phyloP scores from a whole-genome alignment of 495 filamentous ascomycete species.

The Penicillium lagena region DNA sequence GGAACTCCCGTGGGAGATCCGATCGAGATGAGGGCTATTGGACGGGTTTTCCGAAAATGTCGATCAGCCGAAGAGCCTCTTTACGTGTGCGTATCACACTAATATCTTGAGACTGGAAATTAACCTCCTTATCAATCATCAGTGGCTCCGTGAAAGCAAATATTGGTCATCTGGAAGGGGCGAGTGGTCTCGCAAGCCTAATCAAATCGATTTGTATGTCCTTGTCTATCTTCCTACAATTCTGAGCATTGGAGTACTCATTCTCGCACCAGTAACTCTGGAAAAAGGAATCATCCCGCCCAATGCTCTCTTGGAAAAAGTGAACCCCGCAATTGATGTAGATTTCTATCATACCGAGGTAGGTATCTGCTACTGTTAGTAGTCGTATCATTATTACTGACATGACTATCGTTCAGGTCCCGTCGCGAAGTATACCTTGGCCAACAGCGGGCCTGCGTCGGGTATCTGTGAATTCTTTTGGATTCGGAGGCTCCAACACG shows the following conservation, averaged over 20 bases:
- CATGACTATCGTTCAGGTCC: constrained; percentile 3
- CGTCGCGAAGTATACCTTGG: constrained; percentile 5
- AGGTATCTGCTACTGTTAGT: background rate
- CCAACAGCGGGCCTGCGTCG: constrained; percentile 13
- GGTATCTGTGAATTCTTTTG: constrained; percentile 29
- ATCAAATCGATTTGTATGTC: constrained; percentile 39
- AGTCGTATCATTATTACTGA: background rate
- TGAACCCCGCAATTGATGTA: constrained; percentile 33
- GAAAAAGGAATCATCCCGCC: constrained; percentile 41
- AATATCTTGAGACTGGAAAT: background rate
- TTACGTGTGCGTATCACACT: background rate
- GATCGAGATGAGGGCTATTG: constrained; percentile 21
- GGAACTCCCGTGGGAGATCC: constrained; percentile 46
- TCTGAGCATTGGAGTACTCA: background rate
- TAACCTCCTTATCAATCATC: background rate
- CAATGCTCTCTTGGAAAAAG: constrained; percentile 40
- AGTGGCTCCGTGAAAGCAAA: constrained; percentile 42
- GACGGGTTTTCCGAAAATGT: background rate
- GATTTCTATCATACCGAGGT: constrained; percentile 14
- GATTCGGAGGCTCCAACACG: constrained; percentile 24
- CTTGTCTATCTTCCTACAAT: background rate
- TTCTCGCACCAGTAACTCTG: constrained; percentile 25
- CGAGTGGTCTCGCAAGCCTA: constrained; percentile 48
- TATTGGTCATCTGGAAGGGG: constrained; percentile 45
- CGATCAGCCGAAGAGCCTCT: background rate